Base-by-base conservation (phyloP, 257 asterid genomes). In the Nicotiana knightiana region DNA sequence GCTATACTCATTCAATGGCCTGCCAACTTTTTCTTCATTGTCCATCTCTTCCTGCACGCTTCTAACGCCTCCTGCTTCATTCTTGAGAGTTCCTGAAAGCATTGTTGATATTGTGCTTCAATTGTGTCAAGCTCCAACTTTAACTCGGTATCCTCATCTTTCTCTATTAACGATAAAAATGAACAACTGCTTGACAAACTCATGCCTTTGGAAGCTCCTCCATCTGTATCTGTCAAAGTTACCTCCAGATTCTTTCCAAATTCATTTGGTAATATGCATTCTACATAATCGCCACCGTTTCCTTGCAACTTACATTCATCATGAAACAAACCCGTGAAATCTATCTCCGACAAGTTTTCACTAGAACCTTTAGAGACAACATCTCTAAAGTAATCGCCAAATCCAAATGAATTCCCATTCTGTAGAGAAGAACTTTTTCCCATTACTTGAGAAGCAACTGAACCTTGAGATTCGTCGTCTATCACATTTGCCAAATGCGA, bases 31-130 rank as follows among this genome's bases (percentile, higher is more conserved):
- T 85, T 81, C 80, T 86, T 89, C 8, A 82, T 11, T 85, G 75
- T 82, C 95, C 95, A 92, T 81, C 84, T 81, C 73, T 86, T 92
- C 86, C 81, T 85, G 59, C 88, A 77, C 3, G 86, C 85, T 76
- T 88, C 88, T 43, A 85, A 57, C 8, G 90, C 91, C 66, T 83
- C 91, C 81, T 83, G 80, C 75, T 81, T 88, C 90, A 81, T 85
- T 57, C 77, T 83, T 15, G 85, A 71, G 30, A 88, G 83, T 67
- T 88, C 84, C 48, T 75, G 83, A 35, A 82, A 61, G 87, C 88
- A 85, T 2, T 81, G 88, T 59, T 65, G 86, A 82, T 88, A 85
- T 21, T 86, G 87, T 4, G 64, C 17, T 59, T 88, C 86, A 26
- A 88, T 86, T 17, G 86, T 80, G 24, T 85, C 82, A 66, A 88